phyloP scores from a whole-genome alignment of 345 rosid species.

The Salix brachista region DNA sequence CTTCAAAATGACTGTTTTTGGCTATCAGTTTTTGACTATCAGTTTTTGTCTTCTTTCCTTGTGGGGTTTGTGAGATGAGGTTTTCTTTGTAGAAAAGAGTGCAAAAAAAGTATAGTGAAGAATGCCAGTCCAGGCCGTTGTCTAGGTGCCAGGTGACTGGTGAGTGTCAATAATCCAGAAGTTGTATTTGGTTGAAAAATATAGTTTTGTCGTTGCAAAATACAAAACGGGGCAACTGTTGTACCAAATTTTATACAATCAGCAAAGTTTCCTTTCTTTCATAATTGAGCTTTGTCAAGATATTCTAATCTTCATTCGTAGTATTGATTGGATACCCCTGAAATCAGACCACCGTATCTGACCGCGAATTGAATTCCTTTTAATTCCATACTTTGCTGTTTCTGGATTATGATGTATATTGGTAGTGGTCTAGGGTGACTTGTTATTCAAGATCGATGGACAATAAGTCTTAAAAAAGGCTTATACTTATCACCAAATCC shows the following conservation, averaged over 20 bases:
- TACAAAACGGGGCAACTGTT: slow-evolving; percentile 11
- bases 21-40: background rate
- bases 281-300: background rate
- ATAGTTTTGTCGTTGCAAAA: slow-evolving; percentile 20
- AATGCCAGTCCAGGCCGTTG: slow-evolving; percentile 78
- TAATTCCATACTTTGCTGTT: background rate
- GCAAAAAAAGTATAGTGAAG: slow-evolving; percentile 25
- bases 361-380: background rate
- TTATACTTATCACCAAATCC: no score
- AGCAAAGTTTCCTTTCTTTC: slow-evolving; percentile 12
- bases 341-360: background rate
- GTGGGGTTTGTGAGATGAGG: slow-evolving; percentile 20
- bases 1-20: slow-evolving; percentile 37
- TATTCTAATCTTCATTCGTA: background rate
- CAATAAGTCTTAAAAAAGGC: background rate
- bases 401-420: background rate
- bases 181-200: slow-evolving; percentile 4
- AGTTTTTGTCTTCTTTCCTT: background rate
- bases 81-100: slow-evolving; percentile 26
- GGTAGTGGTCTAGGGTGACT: background rate
- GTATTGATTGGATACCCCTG: background rate
- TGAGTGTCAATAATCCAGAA: slow-evolving; percentile 36
- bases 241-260: slow-evolving; percentile 15
- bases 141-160: slow-evolving; percentile 74
- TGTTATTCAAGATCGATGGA: background rate